Base-by-base conservation (phyloP, 2,329 filamentous ascomycete genomes). In the Cladosporium sp. region DNA sequence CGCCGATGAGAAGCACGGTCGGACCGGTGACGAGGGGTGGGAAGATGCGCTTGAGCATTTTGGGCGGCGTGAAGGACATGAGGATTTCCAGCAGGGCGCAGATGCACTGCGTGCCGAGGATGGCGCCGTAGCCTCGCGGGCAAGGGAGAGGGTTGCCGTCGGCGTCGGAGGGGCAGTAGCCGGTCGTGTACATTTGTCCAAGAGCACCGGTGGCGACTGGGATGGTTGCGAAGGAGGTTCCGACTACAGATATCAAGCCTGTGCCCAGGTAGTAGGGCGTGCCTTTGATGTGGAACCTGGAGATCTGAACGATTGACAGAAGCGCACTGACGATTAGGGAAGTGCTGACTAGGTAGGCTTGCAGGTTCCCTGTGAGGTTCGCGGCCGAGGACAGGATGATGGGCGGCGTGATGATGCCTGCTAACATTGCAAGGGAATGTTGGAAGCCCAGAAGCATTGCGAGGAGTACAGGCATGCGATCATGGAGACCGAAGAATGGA, bases 401-500 rank as follows among this genome's bases (percentile, higher is more conserved):
- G 1, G 88, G 87, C 30, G 88, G 88, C 2, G 87, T 86, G 53
- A 93, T 90, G 58, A 91, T 78, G 52, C 74, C 74, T 24, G 73
- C 73, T 50, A 77, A 59, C 87, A 93, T 91, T 51, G 86, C 82
- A 37, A 93, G 73, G 1, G 88, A 78, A 66, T 93, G 88, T 61
- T 93, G 88, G 47, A 93, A 80, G 15, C 88, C 88, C 2, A 93
- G 78, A 1, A 93, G 73, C 3, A 91, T 65, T 8, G 84, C 86
- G 15, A 93, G 73, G 7, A 91, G 63, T 7, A 92, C 80, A 3
- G 88, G 88, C 78, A 93, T 88, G 50, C 72, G 73, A 67, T 91
- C 86, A 60, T 92, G 80, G 36, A 92, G 80, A n/a, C 88, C 88
- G 62, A 92, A 93, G 68, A 95, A 93, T 0, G 88, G 88, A 27